phyloP scores from a whole-genome alignment of 2,329 filamentous ascomycete species.

The Aspergillus thermomutatus region DNA sequence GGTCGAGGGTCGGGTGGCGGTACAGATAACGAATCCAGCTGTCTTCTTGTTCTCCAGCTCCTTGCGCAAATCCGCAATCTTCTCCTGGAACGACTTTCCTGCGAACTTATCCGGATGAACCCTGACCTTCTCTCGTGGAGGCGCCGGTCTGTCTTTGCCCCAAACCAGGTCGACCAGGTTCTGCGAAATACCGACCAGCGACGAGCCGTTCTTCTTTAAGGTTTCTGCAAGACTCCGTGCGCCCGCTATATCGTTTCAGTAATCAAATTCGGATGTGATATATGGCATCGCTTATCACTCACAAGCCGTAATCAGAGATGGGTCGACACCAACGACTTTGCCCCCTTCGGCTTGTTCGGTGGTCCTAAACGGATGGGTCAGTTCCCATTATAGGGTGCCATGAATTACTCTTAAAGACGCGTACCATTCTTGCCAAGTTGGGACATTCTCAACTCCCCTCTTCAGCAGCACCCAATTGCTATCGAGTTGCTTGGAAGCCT shows the following conservation, averaged over 20 bases:
- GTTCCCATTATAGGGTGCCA: not conserved
- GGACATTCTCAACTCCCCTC: conserved; percentile 88
- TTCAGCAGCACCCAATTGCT: conserved; percentile 88
- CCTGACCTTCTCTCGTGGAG: conserved; percentile 72
- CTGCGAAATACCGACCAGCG: conserved; percentile 68
- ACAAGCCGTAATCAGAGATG: conserved; percentile 74
- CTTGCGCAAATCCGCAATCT: conserved; percentile 82
- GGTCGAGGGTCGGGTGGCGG: conserved; percentile 7
- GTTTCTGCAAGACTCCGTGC: conserved; percentile 76
- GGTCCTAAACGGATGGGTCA: conserved; percentile 44
- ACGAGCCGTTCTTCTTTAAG: conserved; percentile 79
- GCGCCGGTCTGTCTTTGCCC: conserved; percentile 67
- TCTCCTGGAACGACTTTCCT: conserved; percentile 77
- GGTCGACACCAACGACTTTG: conserved; percentile 87
- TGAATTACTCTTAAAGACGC: conserved; percentile 2
- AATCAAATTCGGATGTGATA: not conserved
- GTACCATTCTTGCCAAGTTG: conserved; percentile 96
- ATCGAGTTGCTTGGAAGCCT: conserved; percentile 87
- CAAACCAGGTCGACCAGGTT: conserved; percentile 94
- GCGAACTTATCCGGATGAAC: conserved; percentile 70
- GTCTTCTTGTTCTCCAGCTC: conserved; percentile 88
- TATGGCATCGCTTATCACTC: conserved; percentile 21
- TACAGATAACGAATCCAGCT: conserved; percentile 77
- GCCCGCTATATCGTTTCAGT: conserved; percentile 45
- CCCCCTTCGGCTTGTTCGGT: conserved; percentile 81